Evolutionary conservation across 2,329 filamentous ascomycete genomes (phyloP), one percentile per base, ranked within the genome.

Genomic region (Thielaviopsis populi): DNA sequence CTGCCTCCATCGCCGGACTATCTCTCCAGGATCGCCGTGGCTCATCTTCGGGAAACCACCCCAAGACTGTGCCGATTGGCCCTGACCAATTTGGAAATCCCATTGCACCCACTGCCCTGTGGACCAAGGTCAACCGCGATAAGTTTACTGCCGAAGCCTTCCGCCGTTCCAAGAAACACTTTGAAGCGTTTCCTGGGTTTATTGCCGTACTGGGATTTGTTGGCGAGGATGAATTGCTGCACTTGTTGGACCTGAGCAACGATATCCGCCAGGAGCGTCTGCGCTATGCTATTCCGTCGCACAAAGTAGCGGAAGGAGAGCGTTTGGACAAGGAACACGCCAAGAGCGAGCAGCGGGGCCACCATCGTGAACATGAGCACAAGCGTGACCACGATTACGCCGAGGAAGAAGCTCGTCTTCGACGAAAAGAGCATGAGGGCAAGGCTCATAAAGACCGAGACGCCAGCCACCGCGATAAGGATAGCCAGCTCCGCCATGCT

Each of bases 181-280:
- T 83, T 68, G 82, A 85, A 70, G 83, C 82, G 10, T 76, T 80
- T 1, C 82, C 81, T 0, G 77, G 80, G 1, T 85, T 82, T 65
- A 81, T 85, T 2, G 83, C 83, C 13, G 72, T 86, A 3, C 75
- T 86, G 0, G 83, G 83, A 3, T 74, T 78, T 15, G 73, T 85
- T 2, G 74, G 74, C 1, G 76, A 75, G 1, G 77, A 80, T 13
- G 71, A 85, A 53, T 78, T 86, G 46, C 73, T 62, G 30, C n/a
- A 11, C 2, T 43, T 63, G 1, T 43, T 48, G 17, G 54, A 63
- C 15, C n/a, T 61, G 33, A 63, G 61, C 46, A 61, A 63, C 56
- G 17, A 56, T 7, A 63, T 63, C 37, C 61, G 64, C 37, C 64
- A 63, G 17, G 40, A 61, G 13, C 64, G 61, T 15, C 53, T 59